Percentiles rank a stretch among this genome's conserved stretches.
phyloP scores from a whole-genome alignment of 2,329 filamentous ascomycete species.

The Ophiostoma sp. region DNA sequence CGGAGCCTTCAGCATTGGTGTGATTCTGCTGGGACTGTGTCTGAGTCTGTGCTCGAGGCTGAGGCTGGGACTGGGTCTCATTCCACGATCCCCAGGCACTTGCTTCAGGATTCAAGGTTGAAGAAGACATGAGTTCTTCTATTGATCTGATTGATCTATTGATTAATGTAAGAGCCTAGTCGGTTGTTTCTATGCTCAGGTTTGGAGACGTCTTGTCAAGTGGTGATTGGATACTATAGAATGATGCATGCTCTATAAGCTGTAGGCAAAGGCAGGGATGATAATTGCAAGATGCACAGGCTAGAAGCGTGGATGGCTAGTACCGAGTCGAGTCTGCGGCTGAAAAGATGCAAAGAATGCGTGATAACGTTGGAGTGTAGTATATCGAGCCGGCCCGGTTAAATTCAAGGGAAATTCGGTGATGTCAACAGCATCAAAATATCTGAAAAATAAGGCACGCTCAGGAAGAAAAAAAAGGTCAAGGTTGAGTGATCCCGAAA shows the following conservation, averaged over 20 bases:
- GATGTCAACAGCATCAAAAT: no score
- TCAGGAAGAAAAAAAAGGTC: neutral
- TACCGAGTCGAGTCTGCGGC: neutral
- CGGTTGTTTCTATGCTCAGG: slow-evolving; percentile 35
- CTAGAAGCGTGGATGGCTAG: neutral
- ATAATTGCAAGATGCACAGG: neutral
- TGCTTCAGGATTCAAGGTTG: slow-evolving; percentile 19
- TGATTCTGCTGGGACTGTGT: neutral
- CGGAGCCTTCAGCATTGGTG: neutral
- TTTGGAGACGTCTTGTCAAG: slow-evolving; percentile 15
- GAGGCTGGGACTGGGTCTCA: neutral
- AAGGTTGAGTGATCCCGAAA: no score
- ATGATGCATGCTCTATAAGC: neutral
- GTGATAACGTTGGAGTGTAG: neutral
- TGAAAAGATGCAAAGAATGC: neutral
- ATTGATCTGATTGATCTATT: neutral
- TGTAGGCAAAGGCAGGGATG: neutral
- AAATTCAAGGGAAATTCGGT: neutral
- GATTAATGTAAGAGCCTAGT: neutral
- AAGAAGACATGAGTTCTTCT: slow-evolving; percentile 3
- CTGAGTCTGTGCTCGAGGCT: neutral
- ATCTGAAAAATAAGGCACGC: neutral
- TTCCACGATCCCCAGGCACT: slow-evolving; percentile 12
- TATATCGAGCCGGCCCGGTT: neutral
- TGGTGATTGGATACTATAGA: neutral